phyloP scores from a whole-genome alignment of 1,139 yeast genomes.

The Blastobotrys apis region DNA sequence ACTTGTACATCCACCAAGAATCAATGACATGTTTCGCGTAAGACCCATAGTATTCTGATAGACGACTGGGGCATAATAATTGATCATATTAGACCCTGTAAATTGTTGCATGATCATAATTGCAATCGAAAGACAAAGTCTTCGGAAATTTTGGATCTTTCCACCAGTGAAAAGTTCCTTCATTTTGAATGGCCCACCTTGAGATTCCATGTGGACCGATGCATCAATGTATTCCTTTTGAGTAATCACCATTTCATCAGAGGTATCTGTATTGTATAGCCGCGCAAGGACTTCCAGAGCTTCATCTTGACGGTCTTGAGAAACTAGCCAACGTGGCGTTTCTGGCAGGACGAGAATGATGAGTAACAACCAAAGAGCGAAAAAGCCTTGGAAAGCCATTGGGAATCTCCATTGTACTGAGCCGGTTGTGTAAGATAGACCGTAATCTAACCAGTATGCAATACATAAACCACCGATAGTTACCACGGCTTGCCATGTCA shows the following conservation, averaged over 20 bases:
- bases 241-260: constrained; percentile 8
- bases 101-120: constrained; percentile 14
- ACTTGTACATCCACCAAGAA: constrained; percentile 13
- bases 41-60: constrained; percentile 11
- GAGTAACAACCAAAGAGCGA: constrained; percentile 24
- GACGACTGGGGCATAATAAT: constrained; percentile 13
- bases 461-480: constrained; percentile 13
- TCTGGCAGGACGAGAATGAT: constrained; percentile 39
- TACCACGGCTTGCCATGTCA: constrained; percentile 9
- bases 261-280: constrained; percentile 13
- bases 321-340: constrained; percentile 50
- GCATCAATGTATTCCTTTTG: constrained; percentile 10
- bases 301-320: constrained; percentile 42
- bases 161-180: constrained; percentile 13
- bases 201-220: constrained; percentile 10
- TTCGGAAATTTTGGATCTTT: constrained; percentile 11
- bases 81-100: constrained; percentile 14
- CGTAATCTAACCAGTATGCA: constrained; percentile 18
- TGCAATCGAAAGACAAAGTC: constrained; percentile 11
- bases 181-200: constrained; percentile 13
- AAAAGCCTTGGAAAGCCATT: constrained; percentile 27
- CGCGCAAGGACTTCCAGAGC: constrained; percentile 43
- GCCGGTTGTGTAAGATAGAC: constrained; percentile 11
- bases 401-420: constrained; percentile 31
- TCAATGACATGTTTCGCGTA: constrained; percentile 7